A percentile compares a stretch with the other conserved stretches of the same genome.
Conservation (phyloP, 2,329 filamentous ascomycete species). For the Fusarium succisae region DNA sequence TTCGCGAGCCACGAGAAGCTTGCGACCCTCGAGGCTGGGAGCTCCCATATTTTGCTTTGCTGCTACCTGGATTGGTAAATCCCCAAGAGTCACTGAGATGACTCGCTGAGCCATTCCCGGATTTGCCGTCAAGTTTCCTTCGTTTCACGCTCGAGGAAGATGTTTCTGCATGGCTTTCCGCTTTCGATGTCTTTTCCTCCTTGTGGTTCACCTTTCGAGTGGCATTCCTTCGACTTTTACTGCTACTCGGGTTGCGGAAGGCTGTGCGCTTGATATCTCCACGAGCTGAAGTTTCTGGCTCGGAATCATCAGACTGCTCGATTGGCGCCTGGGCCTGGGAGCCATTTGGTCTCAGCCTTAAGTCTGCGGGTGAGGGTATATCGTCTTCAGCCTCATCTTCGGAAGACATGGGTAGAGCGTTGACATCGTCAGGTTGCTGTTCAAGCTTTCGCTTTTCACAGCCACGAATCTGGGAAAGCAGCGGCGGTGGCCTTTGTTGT, state of each 20-base stretch:
- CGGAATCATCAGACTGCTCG: slow-evolving; percentile 37
- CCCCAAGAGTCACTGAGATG: slow-evolving; percentile 38
- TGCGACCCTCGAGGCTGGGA: slow-evolving; percentile 39
- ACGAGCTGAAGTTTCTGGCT: slow-evolving; percentile 38
- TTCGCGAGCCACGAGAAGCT: slow-evolving; percentile 34
- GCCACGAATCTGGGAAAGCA: slow-evolving; percentile 27
- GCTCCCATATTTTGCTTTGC: slow-evolving; percentile 40
- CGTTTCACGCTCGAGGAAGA: slow-evolving; percentile 25
- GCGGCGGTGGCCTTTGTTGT: slow-evolving; percentile 4
- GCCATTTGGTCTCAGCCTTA: background rate
- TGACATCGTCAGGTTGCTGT: slow-evolving; percentile 24
- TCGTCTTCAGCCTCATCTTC: slow-evolving; percentile 40
- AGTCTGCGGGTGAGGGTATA: background rate
- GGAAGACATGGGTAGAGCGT: slow-evolving; percentile 44
- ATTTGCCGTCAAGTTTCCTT: slow-evolving; percentile 11
- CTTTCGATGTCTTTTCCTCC: background rate
- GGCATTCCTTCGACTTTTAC: background rate
- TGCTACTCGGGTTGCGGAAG: slow-evolving; percentile 38
- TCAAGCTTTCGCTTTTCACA: slow-evolving; percentile 14
- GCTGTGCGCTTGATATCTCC: slow-evolving; percentile 48
- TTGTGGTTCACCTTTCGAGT: slow-evolving; percentile 4
- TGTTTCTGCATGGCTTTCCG: background rate
- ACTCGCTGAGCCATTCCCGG: slow-evolving; percentile 26
- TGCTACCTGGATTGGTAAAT: slow-evolving; percentile 31
- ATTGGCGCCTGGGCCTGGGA: background rate